A percentile compares a stretch with the other conserved stretches of the same genome.
Evolutionary conservation across 1,284 basidiomycete species (phyloP).

Genomic region (Ustilago lituana): DNA sequence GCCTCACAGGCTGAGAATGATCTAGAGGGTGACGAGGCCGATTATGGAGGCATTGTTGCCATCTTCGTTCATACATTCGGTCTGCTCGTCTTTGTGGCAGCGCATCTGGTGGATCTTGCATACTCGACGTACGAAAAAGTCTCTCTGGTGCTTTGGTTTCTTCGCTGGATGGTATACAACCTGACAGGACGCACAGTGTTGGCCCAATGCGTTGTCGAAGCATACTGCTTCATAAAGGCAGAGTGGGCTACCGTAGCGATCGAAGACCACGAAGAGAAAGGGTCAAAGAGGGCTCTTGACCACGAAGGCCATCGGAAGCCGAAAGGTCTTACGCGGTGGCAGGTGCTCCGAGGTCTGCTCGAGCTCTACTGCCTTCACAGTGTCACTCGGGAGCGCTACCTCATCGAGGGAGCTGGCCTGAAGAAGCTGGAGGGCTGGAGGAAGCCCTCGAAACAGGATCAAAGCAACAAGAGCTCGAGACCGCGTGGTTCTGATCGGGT

Average conservation of each 20-base stretch:
- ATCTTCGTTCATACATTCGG: slow-evolving; percentile 34
- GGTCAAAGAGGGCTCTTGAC: slow-evolving; percentile 18
- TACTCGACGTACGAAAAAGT: slow-evolving; percentile 43
- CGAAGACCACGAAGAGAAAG: slow-evolving; percentile 64
- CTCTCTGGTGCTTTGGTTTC: slow-evolving; percentile 56
- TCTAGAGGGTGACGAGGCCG: neutral
- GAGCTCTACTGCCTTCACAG: slow-evolving; percentile 62
- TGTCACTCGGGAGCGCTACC: slow-evolving; percentile 59
- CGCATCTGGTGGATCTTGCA: slow-evolving; percentile 58
- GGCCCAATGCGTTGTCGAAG: slow-evolving; percentile 56
- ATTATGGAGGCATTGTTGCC: slow-evolving; percentile 33
- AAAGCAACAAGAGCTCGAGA: neutral
- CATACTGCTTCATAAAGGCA: slow-evolving; percentile 54
- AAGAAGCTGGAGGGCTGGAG: slow-evolving; percentile 45
- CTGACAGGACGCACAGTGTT: slow-evolving; percentile 61
- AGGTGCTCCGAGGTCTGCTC: slow-evolving; percentile 58
- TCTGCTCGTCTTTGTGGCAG: slow-evolving; percentile 59
- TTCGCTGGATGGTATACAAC: slow-evolving; percentile 61
- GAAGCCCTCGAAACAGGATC: neutral
- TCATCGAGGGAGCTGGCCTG: slow-evolving; percentile 59
- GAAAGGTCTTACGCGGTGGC: slow-evolving; percentile 54
- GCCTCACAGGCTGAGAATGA: neutral
- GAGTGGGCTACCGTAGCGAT: slow-evolving; percentile 63
- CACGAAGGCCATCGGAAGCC: slow-evolving; percentile 23
- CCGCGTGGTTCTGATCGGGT: slow-evolving; percentile 19